A percentile compares a stretch with the other conserved stretches of the same genome.
phyloP scores from a whole-genome alignment of 2,329 filamentous ascomycete genomes.

The Aspergillus candidus region DNA sequence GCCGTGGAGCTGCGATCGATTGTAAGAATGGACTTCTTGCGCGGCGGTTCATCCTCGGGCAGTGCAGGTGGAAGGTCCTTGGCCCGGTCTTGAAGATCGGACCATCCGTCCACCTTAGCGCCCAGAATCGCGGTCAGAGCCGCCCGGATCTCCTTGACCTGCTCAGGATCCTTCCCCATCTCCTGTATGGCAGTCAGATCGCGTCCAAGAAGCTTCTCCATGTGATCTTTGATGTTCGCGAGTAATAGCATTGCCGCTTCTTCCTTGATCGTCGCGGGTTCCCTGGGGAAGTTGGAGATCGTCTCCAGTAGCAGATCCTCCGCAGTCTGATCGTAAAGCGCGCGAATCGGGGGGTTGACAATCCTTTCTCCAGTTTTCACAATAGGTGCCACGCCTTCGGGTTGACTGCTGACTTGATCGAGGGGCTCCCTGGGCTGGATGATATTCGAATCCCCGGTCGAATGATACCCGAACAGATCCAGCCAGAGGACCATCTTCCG shows the following conservation, averaged over 20 bases:
- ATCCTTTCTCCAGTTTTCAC: slow-evolving; percentile 40
- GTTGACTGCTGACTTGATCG: slow-evolving; percentile 29
- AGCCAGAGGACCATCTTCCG: slow-evolving; percentile 61
- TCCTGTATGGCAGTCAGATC: slow-evolving; percentile 41
- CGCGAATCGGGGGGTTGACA: slow-evolving; percentile 37
- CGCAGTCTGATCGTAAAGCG: slow-evolving; percentile 39
- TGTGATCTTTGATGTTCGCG: slow-evolving; percentile 45
- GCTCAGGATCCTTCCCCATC: slow-evolving; percentile 41
- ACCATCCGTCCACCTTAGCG: slow-evolving; percentile 41
- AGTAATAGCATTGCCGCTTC: slow-evolving; percentile 43
- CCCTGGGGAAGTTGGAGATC: slow-evolving; percentile 39
- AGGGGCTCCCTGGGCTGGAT: slow-evolving; percentile 40
- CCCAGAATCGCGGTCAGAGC: slow-evolving; percentile 40
- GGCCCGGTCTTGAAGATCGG: slow-evolving; percentile 36
- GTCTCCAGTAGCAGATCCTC: slow-evolving; percentile 40
- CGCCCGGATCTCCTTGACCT: slow-evolving; percentile 40
- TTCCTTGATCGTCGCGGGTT: slow-evolving; percentile 41
- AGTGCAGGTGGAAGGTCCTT: slow-evolving; percentile 32
- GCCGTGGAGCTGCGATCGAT: slow-evolving; percentile 37
- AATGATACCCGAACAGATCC: slow-evolving; percentile 56
- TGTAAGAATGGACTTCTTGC: slow-evolving; percentile 38
- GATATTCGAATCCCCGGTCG: slow-evolving; percentile 41
- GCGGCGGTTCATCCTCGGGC: slow-evolving; percentile 31
- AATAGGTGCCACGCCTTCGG: slow-evolving; percentile 37
- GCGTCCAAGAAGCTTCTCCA: slow-evolving; percentile 42